Base-by-base conservation (phyloP, 1,139 yeast genomes). In the Yamadazyma trypodendri region DNA sequence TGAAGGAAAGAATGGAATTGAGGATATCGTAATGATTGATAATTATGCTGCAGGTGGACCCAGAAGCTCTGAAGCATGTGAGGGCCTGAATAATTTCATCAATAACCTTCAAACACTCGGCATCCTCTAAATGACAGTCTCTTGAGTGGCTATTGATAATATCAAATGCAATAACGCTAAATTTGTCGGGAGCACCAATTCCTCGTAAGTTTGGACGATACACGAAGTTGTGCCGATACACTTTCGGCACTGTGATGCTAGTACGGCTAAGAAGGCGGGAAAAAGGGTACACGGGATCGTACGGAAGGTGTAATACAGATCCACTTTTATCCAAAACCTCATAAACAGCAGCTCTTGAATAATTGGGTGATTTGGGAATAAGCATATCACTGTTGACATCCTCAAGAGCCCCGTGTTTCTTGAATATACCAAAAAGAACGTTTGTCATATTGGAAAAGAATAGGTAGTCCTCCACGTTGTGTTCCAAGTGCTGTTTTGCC, bases 291-390 rank as follows among this genome's bases (percentile, higher is more conserved):
- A 95, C 84, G 44, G 90, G 66, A 55, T 92, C 98, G 55, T 84
- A 90, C 1, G 96, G 95, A 27, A 94, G 61, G 44, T 89, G 95
- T 24, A 94, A 62, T 6, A 92, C 92, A 0, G 90, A 79, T 0
- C 98, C 98, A 22, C 87, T 81, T 37, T 79, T 74, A 53, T 92
- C 97, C 43, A 94, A 63, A 1, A 92, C 76, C 49, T 89, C 95
- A 48, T 84, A 89, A 0, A 86, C 83, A 34, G 73, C 75, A 14
- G 73, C 75, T 14, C 78, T 63, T 12, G 81, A 72, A 54, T 88
- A 90, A 2, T 77, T 61, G 2, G 92, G 84, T 0, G 92, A 82
- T 46, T 83, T 81, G 0, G 97, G 98, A 40, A 89, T 79, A n/a
- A 92, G 58, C 3, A 77, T 42, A 38, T 61, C 62, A 8, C 66